Evolutionary conservation across 257 asterid genomes (phyloP), one percentile per base, ranked within the genome.

Genomic region (Thymus mandschuricus): DNA sequence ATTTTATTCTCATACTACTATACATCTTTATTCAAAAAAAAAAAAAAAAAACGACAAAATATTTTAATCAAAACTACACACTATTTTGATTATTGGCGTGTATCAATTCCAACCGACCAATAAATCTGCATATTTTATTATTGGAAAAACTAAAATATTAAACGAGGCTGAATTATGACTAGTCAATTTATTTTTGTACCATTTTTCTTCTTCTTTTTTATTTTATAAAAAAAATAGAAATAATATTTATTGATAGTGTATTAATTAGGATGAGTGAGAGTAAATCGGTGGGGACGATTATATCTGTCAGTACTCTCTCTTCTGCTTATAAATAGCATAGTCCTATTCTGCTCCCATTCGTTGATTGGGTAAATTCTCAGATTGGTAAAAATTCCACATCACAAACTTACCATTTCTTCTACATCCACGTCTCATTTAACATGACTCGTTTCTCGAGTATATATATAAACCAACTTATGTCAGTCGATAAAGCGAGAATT

Each of bases 261-360:
- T 38, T 38, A 38, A 38, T 38, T 38, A 38, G 6, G 4, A 7
- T 38, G 4, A 63, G 40, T 43, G 12, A 28, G 41, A 11, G 27
- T 30, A 27, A 43, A 30, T 0, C 3, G 38, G 35, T 64, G 28
- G 69, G 56, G 69, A 45, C 69, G 21, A 52, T 41, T 52, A 21
- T 58, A 34, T 1, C 29, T 3, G 2, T 57, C 46, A 41, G 43
- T 56, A n/a, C 28, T 55, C 12, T 8, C 7, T n/a, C 12, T 6
- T 27, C 55, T 28, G 10, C 70, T 29, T 64, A 46, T 48, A 30
- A 46, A 64, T 64, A 64, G 70, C 58, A 64, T 46, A 30, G 50
- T 38, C 45, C 27, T 69, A 46, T 35, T 43, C 66, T 65, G 70
- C 62, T 48, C 10, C 33, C 50, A 46, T 62, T 63, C n/a, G 52